Conservation (phyloP, 208 protist genomes). For the Wallacemonas sp. region DNA sequence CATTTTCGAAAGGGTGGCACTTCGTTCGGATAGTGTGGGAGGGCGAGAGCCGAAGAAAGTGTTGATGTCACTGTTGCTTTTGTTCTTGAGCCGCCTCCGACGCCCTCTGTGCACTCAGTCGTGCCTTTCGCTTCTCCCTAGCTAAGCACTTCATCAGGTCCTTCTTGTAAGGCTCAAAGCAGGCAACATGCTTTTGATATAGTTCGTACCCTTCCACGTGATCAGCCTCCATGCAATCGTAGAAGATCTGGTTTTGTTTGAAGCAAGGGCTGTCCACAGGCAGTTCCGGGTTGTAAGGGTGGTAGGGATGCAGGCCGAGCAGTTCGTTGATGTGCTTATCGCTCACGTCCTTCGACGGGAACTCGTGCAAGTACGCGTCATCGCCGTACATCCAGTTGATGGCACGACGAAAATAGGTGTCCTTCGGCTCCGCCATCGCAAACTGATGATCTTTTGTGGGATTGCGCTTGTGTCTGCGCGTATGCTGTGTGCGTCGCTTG, state of each 20-base stretch:
- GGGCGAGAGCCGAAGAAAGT: too few species aligned
- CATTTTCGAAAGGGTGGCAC: neutral
- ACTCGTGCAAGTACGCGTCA: constrained; percentile 68
- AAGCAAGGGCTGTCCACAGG: constrained; percentile 64
- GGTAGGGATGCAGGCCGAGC: constrained; percentile 82
- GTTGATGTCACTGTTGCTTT: neutral
- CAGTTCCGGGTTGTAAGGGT: constrained; percentile 84
- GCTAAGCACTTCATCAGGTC: constrained; percentile 90
- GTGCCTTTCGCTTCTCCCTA: constrained; percentile 55
- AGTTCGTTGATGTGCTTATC: constrained; percentile 89
- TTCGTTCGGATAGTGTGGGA: too few species aligned
- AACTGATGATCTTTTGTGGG: neutral
- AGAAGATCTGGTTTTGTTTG: constrained; percentile 64
- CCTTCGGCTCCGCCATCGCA: constrained; percentile 32
- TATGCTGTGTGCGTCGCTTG: neutral
- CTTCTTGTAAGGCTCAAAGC: constrained; percentile 85
- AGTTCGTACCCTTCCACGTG: constrained; percentile 80
- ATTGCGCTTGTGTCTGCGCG: neutral
- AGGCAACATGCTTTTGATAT: constrained; percentile 86
- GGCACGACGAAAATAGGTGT: constrained; percentile 82
- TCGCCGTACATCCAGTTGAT: constrained; percentile 91
- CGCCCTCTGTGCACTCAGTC: constrained; percentile 17
- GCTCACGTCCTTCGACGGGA: constrained; percentile 57
- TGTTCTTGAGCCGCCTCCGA: neutral
- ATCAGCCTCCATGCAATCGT: constrained; percentile 78